These are phyloP conservation scores for Arbutus unedo DNA, from an alignment of 148 eudicot species.

Conservation along the genomic window DNA sequence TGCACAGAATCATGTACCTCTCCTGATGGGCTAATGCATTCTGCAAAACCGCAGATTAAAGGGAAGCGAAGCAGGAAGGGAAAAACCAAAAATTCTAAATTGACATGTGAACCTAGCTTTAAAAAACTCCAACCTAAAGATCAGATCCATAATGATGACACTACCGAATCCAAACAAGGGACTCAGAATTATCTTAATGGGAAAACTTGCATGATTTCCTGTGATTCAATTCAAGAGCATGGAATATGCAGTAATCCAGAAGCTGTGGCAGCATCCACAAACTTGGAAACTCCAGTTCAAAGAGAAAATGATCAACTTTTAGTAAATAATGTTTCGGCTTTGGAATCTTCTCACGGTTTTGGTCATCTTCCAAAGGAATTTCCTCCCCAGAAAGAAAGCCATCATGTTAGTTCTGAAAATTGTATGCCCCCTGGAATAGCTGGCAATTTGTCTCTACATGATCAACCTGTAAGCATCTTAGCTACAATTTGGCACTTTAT, in stretches of 20 bases:
- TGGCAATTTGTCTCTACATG: constrained; percentile 25
- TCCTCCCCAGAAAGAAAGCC: constrained; percentile 23
- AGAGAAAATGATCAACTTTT: constrained; percentile 17
- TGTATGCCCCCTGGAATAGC: constrained; percentile 20
- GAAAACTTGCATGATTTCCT: constrained; percentile 15
- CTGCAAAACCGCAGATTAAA: constrained; percentile 37
- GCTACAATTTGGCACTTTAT: constrained; percentile 5
- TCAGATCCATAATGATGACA: constrained; percentile 15
- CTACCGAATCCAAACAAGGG: constrained; percentile 20
- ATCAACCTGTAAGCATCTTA: constrained; percentile 46
- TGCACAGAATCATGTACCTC: constrained; percentile 19
- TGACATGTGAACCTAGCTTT: constrained; percentile 17
- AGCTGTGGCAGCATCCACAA: constrained; percentile 21
- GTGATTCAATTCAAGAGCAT: constrained; percentile 22
- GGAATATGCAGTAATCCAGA: constrained; percentile 16
- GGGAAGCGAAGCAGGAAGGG: constrained; percentile 61
- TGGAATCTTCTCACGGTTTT: constrained; percentile 26
- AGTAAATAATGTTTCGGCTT: constrained; percentile 20
- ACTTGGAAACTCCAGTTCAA: constrained; percentile 24
- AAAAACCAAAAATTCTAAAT: constrained; percentile 25
- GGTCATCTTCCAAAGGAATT: constrained; percentile 27
- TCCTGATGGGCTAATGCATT: constrained; percentile 37
- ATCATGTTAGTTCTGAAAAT: constrained; percentile 21
- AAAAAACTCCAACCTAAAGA: constrained; percentile 30
- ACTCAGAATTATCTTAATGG: constrained; percentile 16